phyloP scores from a whole-genome alignment of 2,329 filamentous ascomycete genomes.

The Neocatenulostroma microsporum region DNA sequence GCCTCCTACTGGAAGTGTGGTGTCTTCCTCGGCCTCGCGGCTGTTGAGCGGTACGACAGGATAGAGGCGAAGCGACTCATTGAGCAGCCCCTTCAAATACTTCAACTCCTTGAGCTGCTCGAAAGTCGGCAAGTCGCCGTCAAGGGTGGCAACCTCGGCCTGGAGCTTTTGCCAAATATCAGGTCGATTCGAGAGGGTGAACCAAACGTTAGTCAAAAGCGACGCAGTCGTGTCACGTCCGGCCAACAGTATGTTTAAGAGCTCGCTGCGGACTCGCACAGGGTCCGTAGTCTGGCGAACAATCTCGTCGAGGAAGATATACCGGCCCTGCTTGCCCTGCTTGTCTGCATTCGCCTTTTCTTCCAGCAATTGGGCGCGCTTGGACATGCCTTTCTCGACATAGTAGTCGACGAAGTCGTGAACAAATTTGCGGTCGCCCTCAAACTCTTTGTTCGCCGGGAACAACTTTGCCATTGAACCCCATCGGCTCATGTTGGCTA shows the following conservation, averaged over 20 bases:
- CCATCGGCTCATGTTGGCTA: constrained; percentile 20
- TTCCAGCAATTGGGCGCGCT: constrained; percentile 23
- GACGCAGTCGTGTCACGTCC: constrained; percentile 49
- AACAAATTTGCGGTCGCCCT: constrained; percentile 34
- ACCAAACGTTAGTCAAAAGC: constrained; percentile 42
- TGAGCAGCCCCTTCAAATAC: constrained; percentile 53
- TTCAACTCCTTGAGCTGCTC: constrained; percentile 30
- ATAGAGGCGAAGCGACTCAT: constrained; percentile 71
- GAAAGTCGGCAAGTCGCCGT: constrained; percentile 34
- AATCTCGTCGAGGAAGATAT: constrained; percentile 45
- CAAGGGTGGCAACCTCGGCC: constrained; percentile 21
- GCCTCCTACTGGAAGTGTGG: constrained; percentile 62
- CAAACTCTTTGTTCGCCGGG: constrained; percentile 30
- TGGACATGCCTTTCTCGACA: constrained; percentile 35
- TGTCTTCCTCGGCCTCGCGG: constrained; percentile 63
- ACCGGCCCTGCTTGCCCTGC: constrained; percentile 28
- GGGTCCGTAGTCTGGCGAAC: constrained; percentile 41
- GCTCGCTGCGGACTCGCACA: constrained; percentile 41
- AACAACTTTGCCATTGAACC: constrained; percentile 17
- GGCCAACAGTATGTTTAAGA: constrained; percentile 46
- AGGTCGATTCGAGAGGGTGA: constrained; percentile 24
- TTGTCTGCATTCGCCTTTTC: constrained; percentile 28
- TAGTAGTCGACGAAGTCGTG: constrained; percentile 34
- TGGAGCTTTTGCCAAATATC: constrained; percentile 26
- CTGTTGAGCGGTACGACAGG: constrained; percentile 74